Evolutionary conservation across 768 basidiomycete genomes (phyloP), one percentile per base, ranked within the genome.

Genomic region (Lentinula guzmanii): DNA sequence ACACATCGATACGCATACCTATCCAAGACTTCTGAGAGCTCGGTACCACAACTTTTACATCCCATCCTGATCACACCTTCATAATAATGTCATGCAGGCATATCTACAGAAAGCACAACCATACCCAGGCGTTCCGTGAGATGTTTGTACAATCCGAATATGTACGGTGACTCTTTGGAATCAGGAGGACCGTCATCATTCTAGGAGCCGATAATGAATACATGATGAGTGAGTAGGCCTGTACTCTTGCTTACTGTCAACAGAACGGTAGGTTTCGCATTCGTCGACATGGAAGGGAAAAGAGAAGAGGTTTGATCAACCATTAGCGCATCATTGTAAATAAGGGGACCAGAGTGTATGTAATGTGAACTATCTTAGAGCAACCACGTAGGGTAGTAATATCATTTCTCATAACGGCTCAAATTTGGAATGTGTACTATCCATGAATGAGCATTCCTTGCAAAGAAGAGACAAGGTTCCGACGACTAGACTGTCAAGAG

Each of bases 11-110:
- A 24, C 43, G 69, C 78, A 57, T 62, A 89, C 91, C 92, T 37
- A 94, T 92, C 91, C 92, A 94, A 41, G 89, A 91, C 70, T 91
- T 92, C 69, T 94, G 91, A 9, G 87, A 78, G 65, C 85, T 89
- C 13, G 90, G 90, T 28, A 92, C 75, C 59, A 92, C 88, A 15
- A 92, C 91, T 68, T 84, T 88, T 42, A 93, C 89, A 66, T 89
- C 77, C 87, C 88, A 91, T 13, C 87, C 90, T 89, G 63, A 31
- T 34, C 28, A 81, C 11, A 86, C 82, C 65, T 76, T 80, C 52
- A 83, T 78, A 62, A 79, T 72, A 78, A 77, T 81, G 8, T 77
- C 79, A 77, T 65, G 41, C 15, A 50, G 52, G 42, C 21, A 13
- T 39, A 13, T 8, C 1, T 8, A 35, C 37, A 13, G 39, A 5